These are phyloP conservation scores for Inonotus obliquus DNA, from an alignment of 1,284 basidiomycete genomes.

Conservation along the genomic window DNA sequence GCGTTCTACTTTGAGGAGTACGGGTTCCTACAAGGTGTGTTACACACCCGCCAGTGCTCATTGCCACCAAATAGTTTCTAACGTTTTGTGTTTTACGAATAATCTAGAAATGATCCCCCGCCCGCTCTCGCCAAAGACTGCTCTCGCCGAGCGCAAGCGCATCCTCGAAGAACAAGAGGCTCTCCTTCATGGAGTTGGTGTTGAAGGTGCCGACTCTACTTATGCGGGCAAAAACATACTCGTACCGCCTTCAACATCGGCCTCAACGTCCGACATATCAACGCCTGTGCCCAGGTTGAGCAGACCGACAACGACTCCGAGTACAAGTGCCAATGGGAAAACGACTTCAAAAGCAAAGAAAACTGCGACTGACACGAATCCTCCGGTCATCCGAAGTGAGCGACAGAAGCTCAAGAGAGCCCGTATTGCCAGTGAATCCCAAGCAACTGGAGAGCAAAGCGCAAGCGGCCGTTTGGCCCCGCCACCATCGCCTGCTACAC, in stretches of 20 bases:
- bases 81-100: conserved; percentile 5
- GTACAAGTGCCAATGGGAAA: conserved; percentile 8
- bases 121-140: conserved; percentile 53
- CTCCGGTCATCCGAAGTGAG: conserved; percentile 2
- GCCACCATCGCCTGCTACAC: not conserved
- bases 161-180: conserved; percentile 28
- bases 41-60: not conserved
- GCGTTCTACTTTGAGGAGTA: conserved; percentile 60
- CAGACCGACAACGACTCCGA: not conserved
- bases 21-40: conserved; percentile 60
- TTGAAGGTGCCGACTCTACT: conserved; percentile 49
- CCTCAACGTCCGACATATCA: conserved; percentile 24
- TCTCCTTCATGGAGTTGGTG: conserved; percentile 3
- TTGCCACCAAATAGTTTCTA: not conserved
- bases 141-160: conserved; percentile 48
- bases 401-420: conserved; percentile 12
- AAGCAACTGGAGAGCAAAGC: not conserved
- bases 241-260: conserved; percentile 24
- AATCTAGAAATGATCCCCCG: conserved; percentile 60
- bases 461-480: not conserved
- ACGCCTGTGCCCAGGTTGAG: conserved; percentile 16
- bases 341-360: not conserved
- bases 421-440: not conserved
- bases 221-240: conserved; percentile 45
- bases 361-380: not conserved